A percentile compares a stretch with the other conserved stretches of the same genome.
Evolutionary conservation across 2,329 filamentous ascomycete species (phyloP).

Genomic region (Delphinella strobiligena): DNA sequence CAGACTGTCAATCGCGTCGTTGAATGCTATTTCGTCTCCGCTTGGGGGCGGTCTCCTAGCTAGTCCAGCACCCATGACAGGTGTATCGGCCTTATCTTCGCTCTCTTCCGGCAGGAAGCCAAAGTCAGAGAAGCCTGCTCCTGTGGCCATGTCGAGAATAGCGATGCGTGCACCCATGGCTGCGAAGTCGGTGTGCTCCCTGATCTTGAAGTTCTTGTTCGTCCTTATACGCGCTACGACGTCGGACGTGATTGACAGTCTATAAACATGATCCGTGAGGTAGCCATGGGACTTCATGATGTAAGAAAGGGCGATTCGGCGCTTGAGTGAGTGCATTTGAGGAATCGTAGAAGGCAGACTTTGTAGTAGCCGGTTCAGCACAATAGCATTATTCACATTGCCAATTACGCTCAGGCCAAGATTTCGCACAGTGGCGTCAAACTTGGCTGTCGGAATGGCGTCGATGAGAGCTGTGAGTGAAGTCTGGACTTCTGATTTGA

Average conservation of each 20-base stretch:
- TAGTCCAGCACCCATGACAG: neutral
- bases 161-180: constrained; percentile 52
- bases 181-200: constrained; percentile 51
- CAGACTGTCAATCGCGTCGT: constrained; percentile 58
- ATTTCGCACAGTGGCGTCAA: neutral
- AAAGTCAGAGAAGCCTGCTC: constrained; percentile 41
- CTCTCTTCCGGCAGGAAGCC: constrained; percentile 10
- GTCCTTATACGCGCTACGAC: constrained; percentile 11
- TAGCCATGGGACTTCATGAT: constrained; percentile 33
- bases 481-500: constrained; percentile 17
- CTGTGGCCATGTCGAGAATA: constrained; percentile 64
- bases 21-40: constrained; percentile 44
- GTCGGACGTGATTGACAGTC: neutral
- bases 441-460: constrained; percentile 3
- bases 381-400: constrained; percentile 33
- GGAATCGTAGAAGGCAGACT: constrained; percentile 44
- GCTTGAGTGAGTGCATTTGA: constrained; percentile 47
- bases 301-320: constrained; percentile 53
- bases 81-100: constrained; percentile 2
- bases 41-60: neutral
- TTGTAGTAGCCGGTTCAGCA: constrained; percentile 47
- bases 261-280: neutral
- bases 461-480: constrained; percentile 21
- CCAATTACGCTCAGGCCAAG: constrained; percentile 2
- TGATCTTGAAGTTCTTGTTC: constrained; percentile 36